Conservation (phyloP, 202 grass and related monocot genomes). For the Schoenoplectus tabernaemontani region DNA sequence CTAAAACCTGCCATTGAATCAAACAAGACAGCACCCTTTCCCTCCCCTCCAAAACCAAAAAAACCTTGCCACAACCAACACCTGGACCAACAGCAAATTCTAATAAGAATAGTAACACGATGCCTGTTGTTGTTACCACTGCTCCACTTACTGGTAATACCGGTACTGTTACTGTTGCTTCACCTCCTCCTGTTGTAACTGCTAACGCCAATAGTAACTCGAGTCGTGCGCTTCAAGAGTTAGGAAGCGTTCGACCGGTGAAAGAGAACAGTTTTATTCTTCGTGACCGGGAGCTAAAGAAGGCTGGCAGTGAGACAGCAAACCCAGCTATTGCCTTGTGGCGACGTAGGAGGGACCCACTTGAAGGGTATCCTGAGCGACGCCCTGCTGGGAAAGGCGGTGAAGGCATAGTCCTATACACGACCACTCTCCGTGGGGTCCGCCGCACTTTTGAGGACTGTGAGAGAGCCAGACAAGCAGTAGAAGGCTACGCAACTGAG, state of each 20-base stretch:
- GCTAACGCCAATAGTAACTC: background rate
- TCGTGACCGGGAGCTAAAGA: conserved; percentile 52
- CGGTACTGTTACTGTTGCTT: background rate
- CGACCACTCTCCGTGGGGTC: conserved; percentile 76
- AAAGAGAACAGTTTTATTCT: conserved; percentile 72
- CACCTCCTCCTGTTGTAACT: background rate
- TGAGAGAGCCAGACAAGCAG: conserved; percentile 46
- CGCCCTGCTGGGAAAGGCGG: conserved; percentile 42
- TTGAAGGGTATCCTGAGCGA: conserved; percentile 65
- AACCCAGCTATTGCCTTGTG: conserved; percentile 24
- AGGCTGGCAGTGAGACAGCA: background rate
- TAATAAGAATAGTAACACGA: background rate
- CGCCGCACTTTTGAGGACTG: conserved; percentile 93
- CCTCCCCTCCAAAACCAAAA: conserved; percentile 16
- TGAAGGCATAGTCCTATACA: conserved; percentile 84
- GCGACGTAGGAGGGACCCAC: conserved; percentile 51
- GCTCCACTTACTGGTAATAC: background rate
- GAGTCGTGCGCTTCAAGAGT: conserved; percentile 46
- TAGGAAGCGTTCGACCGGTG: conserved; percentile 48
- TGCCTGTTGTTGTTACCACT: conserved; percentile 1
- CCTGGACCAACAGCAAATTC: background rate
- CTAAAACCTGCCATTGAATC: conserved; percentile 61
- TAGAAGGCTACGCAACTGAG: conserved; percentile 53
- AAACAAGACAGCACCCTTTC: conserved; percentile 20
- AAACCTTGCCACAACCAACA: background rate